Percentiles rank a stretch among this genome's conserved stretches.
Evolutionary conservation across 495 filamentous ascomycete genomes (phyloP).

Genomic region (Penicillium atrosanguineum): DNA sequence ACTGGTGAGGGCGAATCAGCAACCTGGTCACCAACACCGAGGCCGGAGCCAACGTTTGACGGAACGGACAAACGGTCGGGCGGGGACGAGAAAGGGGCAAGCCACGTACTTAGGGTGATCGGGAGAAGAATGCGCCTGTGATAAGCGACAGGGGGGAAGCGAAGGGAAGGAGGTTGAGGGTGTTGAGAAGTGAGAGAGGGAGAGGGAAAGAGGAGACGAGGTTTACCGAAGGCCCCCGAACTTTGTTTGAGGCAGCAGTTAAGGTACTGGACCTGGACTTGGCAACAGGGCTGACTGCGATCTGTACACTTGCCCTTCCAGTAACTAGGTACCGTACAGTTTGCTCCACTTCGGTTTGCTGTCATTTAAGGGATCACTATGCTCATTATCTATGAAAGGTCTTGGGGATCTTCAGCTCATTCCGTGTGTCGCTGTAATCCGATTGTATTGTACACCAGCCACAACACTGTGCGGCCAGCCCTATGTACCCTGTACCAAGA

Average conservation of each 20-base stretch:
- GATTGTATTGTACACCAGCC: constrained; percentile 15
- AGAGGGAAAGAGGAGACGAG: constrained; percentile 24
- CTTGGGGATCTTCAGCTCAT: not conserved
- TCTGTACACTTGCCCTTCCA: not conserved
- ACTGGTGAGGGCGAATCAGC: constrained; percentile 4
- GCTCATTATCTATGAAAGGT: too few relatives aligned
- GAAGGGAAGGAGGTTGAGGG: constrained; percentile 1
- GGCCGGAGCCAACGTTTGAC: not conserved
- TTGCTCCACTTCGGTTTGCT: not conserved
- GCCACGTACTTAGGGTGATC: constrained; percentile 8
- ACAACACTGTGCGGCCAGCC: constrained; percentile 19
- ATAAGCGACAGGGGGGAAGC: constrained; percentile 5
- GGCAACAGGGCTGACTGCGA: not conserved
- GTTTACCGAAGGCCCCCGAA: constrained; percentile 12
- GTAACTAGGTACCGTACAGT: too few relatives aligned
- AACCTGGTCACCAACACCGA: not conserved
- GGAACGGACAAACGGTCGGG: not conserved
- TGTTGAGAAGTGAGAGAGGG: constrained; percentile 2
- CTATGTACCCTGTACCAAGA: constrained; percentile 14
- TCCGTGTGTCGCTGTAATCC: not conserved
- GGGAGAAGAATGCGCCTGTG: constrained; percentile 13
- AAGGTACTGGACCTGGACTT: not conserved
- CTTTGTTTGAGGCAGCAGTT: not conserved
- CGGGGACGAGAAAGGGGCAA: not conserved
- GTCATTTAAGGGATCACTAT: too few relatives aligned